Base-by-base conservation (phyloP, 177 flowering plant species). In the Vitis hybrid region DNA sequence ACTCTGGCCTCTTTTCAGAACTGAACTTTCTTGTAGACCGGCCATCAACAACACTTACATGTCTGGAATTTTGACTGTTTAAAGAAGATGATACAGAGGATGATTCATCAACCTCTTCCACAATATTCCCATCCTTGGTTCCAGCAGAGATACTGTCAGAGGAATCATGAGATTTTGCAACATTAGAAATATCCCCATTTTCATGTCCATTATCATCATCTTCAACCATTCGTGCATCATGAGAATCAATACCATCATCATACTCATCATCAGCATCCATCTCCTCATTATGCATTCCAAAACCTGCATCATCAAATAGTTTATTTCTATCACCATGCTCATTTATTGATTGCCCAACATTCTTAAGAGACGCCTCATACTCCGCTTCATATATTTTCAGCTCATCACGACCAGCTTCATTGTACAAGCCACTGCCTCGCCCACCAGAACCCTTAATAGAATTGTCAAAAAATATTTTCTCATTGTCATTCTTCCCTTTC, bases 381-480 rank as follows among this genome's bases (percentile, higher is more conserved):
- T 91, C 87, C 32, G 89, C 96, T 84, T 93, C 98, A 78, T 93
- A 96, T 73, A 61, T 84, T 70, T 83, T 90, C 75, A 96, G 71
- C 72, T 93, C 98, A 76, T 91, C 73, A 49, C 97, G 98, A 4
- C 98, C 99, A 67, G 91, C 95, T 84, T 96, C 98, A 85, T 95
- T 91, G 71, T 96, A 96, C 79, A 93, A 82, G 18, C 93, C 90
- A 75, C 64, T 74, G 20, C 80, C 83, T 74, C 58, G 77, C 63
- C 50, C 73, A 69, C 78, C 78, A 4, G 51, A 59, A 68, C 59
- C 74, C 48, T 68, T 71, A 18, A 6, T 20, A 52, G 72, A 55
- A 21, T 66, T 74, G 24, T 75, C 74, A 24, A 6, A 48, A 30
- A 77, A 24, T 14, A 64, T 60, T 58, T 74, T 77, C 68, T 73